Conservation (phyloP, 164 flowering plant genomes). For the Piper longum region DNA sequence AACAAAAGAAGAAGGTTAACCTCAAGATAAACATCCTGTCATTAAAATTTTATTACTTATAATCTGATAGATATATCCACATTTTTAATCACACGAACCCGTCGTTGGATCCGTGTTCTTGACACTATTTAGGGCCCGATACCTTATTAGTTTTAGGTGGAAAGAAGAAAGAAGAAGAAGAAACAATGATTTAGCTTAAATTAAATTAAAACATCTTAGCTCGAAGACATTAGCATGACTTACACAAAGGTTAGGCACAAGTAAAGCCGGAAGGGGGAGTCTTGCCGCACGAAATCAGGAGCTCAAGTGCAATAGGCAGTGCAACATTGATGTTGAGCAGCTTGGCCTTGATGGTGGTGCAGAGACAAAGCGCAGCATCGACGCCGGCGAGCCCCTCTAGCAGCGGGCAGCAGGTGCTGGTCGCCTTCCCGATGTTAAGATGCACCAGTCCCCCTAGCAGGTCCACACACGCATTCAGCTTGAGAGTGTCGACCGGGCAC, state of each 20-base stretch:
- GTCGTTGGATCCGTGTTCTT: too few species aligned
- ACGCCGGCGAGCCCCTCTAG: slow-evolving; percentile 42
- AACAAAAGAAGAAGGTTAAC: too few species aligned
- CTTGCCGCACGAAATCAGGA: slow-evolving; percentile 54
- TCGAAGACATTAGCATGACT: background rate
- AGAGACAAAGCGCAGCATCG: slow-evolving; percentile 61
- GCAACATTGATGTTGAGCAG: slow-evolving; percentile 36
- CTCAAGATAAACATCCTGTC: too few species aligned
- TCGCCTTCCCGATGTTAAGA: slow-evolving; percentile 37
- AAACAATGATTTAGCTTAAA: background rate
- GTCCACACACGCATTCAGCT: slow-evolving; percentile 58
- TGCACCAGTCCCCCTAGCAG: slow-evolving; percentile 47
- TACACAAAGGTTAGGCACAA: slow-evolving; percentile 22
- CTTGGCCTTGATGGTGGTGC: slow-evolving; percentile 54
- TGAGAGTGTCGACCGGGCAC: slow-evolving; percentile 55
- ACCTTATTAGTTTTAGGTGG: too few species aligned
- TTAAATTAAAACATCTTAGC: too few species aligned
- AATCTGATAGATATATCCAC: too few species aligned
- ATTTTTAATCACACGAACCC: too few species aligned
- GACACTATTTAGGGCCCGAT: too few species aligned
- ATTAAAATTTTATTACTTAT: too few species aligned
- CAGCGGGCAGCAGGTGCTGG: slow-evolving; percentile 47
- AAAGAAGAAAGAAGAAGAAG: background rate
- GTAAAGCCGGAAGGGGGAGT: slow-evolving; percentile 42
- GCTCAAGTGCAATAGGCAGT: slow-evolving; percentile 46